Evolutionary conservation across 305 asterid genomes (phyloP).

Genomic region (Fraxinus xanthoxyloides): DNA sequence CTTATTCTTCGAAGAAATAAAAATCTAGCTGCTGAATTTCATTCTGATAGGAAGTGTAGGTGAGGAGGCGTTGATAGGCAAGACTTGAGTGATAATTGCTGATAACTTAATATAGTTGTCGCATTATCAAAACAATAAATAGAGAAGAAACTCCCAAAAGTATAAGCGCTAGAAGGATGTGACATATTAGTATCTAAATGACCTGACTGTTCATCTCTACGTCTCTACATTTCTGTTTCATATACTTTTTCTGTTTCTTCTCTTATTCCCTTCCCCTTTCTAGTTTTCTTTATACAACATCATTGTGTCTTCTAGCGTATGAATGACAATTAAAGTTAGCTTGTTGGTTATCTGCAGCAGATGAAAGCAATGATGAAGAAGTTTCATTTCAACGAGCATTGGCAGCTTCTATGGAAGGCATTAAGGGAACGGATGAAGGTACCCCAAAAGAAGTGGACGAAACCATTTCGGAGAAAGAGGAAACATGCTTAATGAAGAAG

Average conservation of each 20-base stretch:
- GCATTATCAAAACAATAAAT: not conserved
- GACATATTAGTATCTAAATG: not conserved
- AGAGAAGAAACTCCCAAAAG: not conserved
- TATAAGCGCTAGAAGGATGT: not conserved
- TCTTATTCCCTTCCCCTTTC: conserved; percentile 16
- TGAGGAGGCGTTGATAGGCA: not conserved
- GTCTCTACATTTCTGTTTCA: not conserved
- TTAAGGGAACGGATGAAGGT: conserved; percentile 36
- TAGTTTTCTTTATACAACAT: not conserved
- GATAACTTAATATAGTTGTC: not conserved
- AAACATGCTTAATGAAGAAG: conserved; percentile 25
- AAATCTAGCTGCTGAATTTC: not conserved
- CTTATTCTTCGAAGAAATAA: not conserved
- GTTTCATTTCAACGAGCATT: conserved; percentile 72
- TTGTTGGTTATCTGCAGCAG: conserved; percentile 47
- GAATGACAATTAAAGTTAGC: conserved; percentile 14
- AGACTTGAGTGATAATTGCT: not conserved
- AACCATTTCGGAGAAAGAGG: conserved; percentile 38
- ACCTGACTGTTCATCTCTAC: conserved; percentile 1
- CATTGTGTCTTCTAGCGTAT: conserved; percentile 10
- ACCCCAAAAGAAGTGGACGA: conserved; percentile 40
- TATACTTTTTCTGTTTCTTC: conserved; percentile 12
- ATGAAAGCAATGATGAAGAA: conserved; percentile 53
- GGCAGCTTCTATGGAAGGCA: conserved; percentile 77
- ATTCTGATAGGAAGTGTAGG: not conserved